Evolutionary conservation across 768 basidiomycete species (phyloP), one percentile per base, ranked within the genome.

Genomic region (Suillus alpinus): DNA sequence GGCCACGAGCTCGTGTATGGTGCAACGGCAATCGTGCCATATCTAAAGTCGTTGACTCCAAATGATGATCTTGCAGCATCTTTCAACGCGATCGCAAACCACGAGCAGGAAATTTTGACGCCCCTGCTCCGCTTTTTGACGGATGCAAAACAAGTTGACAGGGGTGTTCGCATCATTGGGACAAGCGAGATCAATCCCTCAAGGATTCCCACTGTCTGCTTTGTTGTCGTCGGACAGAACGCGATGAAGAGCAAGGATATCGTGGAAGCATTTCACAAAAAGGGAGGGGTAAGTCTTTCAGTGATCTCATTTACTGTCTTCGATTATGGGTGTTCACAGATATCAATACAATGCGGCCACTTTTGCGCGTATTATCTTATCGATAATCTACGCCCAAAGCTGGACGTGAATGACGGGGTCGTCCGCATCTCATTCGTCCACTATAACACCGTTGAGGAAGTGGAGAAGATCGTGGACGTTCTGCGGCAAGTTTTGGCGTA

Each of bases 371-470:
- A 87, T 67, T 84, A 82, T 0, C 74, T 91, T 18, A 73, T 89
- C 8, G 76, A 80, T 10, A 73, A 74, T 32, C 73, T 89, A 13
- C 70, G 68, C n/a, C 88, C 88, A 14, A 84, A 83, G 62, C 60
- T 89, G 50, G 83, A 88, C 64, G 68, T 78, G 0, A 77, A 80
- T 0, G 89, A 91, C 61, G 89, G 85, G 0, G 86, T 89, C 3
- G 86, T 91, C 23, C 82, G 91, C 3, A 84, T 92, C 57, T 91
- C 89, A 2, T 69, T 92, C 31, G 88, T 91, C 29, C 91, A 92
- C 66, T 91, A 92, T 66, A 91, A 92, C 66, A 92, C 91, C 0
- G 75, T 87, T 3, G 81, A 85, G 60, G 89, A 92, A 66, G 88
- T 90, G 1, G 71, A 84, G 58, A 75, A 63, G 66, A 86, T 92